Conservation (phyloP, 73 alveolate species). For the Paramecium pentaurelia region DNA sequence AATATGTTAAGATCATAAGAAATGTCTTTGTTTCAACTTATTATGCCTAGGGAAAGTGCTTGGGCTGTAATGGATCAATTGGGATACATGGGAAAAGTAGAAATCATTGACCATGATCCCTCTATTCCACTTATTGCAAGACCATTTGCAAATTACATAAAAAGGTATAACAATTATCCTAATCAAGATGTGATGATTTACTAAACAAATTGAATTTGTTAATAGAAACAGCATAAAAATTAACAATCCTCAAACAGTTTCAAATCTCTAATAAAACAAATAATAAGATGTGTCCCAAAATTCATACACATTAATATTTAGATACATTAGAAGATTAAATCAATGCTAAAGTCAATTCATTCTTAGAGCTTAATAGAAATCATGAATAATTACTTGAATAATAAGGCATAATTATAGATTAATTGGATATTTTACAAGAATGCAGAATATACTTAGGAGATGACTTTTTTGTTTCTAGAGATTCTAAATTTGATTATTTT, state of each 20-base stretch:
- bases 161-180: not conserved
- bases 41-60: conserved; percentile 83
- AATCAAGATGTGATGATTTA: conserved; percentile 26
- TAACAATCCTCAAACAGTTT: not conserved
- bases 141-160: conserved; percentile 60
- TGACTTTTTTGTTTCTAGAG: not conserved
- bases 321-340: conserved; percentile 45
- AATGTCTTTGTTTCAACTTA: conserved; percentile 73
- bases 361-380: not conserved
- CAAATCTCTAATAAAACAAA: not conserved
- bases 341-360: not conserved
- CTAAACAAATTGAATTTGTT: not conserved
- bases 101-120: conserved; percentile 84
- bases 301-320: conserved; percentile 17
- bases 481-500: conserved; percentile 28
- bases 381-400: not conserved
- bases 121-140: conserved; percentile 73
- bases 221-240: not conserved
- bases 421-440: not conserved
- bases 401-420: not conserved
- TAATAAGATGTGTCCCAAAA: not conserved
- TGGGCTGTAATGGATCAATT: not conserved
- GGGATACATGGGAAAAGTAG: conserved; percentile 83
- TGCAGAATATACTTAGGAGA: not conserved
- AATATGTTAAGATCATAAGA: not conserved